These are phyloP conservation scores for Rauvolfia tetraphylla DNA, from an alignment of 257 asterid genomes.

Conservation along the genomic window DNA sequence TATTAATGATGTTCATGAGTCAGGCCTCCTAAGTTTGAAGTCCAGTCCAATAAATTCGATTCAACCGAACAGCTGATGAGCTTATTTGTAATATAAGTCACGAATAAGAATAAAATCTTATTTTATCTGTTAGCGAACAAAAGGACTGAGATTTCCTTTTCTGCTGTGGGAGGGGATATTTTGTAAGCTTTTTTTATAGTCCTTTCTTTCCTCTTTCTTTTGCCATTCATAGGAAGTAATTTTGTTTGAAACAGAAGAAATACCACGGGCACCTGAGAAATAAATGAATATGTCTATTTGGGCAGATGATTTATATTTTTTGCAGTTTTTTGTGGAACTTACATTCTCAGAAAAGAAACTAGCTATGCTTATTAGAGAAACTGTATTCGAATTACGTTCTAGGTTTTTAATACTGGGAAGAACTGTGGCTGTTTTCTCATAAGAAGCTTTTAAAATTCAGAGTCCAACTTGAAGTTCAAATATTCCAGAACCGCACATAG, in stretches of 20 bases:
- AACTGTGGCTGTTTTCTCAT: no score
- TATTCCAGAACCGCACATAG: not conserved
- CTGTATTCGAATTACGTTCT: not conserved
- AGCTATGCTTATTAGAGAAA: not conserved
- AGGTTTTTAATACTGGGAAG: not conserved
- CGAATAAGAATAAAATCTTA: not conserved
- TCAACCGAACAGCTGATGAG: not conserved
- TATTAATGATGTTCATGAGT: not conserved
- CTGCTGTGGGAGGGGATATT: not conserved
- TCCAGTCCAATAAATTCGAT: not conserved
- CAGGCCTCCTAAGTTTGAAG: not conserved
- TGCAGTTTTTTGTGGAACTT: not conserved
- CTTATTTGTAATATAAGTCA: not conserved
- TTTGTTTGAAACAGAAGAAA: not conserved
- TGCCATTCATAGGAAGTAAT: not conserved
- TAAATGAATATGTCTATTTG: not conserved
- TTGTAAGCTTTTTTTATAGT: not conserved
- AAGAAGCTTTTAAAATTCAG: not conserved
- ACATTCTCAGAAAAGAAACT: not conserved
- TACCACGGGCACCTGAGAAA: not conserved
- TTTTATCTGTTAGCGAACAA: not conserved
- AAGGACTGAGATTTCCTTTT: not conserved
- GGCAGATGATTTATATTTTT: not conserved
- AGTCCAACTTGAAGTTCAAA: not conserved
- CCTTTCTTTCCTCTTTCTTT: not conserved